Base-by-base conservation (phyloP, 345 rosid species). In the Hirschfeldia incana region DNA sequence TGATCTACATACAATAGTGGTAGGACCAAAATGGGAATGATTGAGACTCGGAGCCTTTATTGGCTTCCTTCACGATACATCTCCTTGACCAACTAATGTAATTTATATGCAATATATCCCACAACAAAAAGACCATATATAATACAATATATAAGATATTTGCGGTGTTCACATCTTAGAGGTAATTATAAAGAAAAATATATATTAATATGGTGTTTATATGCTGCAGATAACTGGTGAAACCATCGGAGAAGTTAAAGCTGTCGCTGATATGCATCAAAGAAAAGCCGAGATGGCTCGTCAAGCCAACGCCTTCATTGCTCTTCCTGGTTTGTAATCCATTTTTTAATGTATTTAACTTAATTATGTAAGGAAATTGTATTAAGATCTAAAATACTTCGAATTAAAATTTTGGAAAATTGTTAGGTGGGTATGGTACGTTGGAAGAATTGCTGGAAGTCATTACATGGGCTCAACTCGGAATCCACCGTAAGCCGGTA, bases 381-480 rank as follows among this genome's bases (percentile, higher is more conserved):
- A 53, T 30, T 28, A 17, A 58, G 2, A 42, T 30, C 53, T 71
- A 12, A 36, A 63, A 16, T 3, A 11, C 55, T 3, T 71, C 6
- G 34, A 71, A 65, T 72, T 72, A 1, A 67, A 1, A 0, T 39
- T 58, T 21, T 60, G 61, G 13, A 10, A 17, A 74, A 68, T 9
- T 53, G 66, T 53, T 76, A 94, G 98, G 98, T 78, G 98, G 98
- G 39, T 94, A 94, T 79, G 98, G 98, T 36, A 94, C 98, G 30
- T 92, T 94, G 0, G 98, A 94, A 78, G 98, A 94, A 71, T 79
- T 94, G 76, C 93, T 94, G 30, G 98, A 94, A 86, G 97, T 92
- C 69, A 94, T 94, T 79, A 92, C 98, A 37, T 90, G 98, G 98
- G 97, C 97, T 66, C 98, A 94, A 85, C 97, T 94, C n/a, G 93